Base-by-base conservation (phyloP, 2,329 filamentous ascomycete species). In the Rachicladosporium sp. region DNA sequence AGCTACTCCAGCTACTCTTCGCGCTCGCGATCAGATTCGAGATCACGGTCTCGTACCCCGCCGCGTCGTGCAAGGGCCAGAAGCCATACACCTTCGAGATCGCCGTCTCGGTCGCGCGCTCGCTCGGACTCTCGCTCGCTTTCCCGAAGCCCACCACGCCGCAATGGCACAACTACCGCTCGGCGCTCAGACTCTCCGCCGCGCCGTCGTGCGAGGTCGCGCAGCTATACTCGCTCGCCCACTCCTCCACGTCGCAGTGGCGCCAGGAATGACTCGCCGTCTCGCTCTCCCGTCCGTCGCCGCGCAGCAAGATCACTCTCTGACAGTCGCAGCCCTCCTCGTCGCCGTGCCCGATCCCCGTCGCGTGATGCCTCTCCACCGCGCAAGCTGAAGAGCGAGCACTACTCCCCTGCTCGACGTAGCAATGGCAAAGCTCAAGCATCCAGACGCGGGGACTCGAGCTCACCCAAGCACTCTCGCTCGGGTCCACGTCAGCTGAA, bases 1-100 rank as follows among this genome's bases (percentile, higher is more conserved):
- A 86, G 81, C 62, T 89, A 87, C 56, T 86, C 80, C 0, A 86
- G 82, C 12, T 83, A 84, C 33, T 59, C 57, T 2, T 56, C 52
- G 19, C 54, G 55, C 2, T 60, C 59, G 6, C 47, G 51, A 19
- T 56, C 53, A 4, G 34, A 41, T 12, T 53, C 51, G 6, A 19
- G 15, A 19, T 5, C 15, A 19, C 38, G 46, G 33, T 55, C 51
- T 3, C 50, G 52, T 6, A 37, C 41, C 15, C 43, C 41, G 10
- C 35, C 44, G 11, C 41, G 43, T 19, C 44, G 42, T 6, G 33
- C 29, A 12, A 37, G 29, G 30, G 35, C 35, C 3, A 33, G 34
- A 29, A 41, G 38, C 31, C 3, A 13, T 12, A 36, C 31, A 10
- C 38, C 34, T 19, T 33, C 35, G 10, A 32, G 31, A 10, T 41